A percentile compares a stretch with the other conserved stretches of the same genome.
Evolutionary conservation across 305 asterid species (phyloP).

Genomic region (Solanum hybrid): DNA sequence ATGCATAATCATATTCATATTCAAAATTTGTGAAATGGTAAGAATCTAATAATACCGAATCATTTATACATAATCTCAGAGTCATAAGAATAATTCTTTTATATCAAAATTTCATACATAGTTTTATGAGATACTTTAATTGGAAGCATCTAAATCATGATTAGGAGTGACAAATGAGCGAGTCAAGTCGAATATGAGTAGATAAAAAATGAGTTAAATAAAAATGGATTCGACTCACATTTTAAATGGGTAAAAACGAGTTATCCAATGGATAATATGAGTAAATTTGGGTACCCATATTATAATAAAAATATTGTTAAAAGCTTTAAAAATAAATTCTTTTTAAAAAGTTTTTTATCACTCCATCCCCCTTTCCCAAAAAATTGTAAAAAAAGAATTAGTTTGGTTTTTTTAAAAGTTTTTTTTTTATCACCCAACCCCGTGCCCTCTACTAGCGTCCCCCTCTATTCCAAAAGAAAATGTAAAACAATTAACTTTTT

Average conservation of each 20-base stretch:
- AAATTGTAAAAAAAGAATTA: background rate
- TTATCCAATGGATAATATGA: background rate
- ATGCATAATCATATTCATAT: background rate
- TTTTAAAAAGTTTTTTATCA: background rate
- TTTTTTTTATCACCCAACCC: background rate
- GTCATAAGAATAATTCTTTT: background rate
- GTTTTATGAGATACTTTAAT: background rate
- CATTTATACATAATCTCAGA: background rate
- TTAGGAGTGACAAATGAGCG: background rate
- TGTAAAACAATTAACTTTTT: background rate
- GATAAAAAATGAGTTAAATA: too few species aligned
- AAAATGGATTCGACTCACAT: background rate
- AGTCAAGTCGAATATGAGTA: background rate
- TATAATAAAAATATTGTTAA: too few species aligned
- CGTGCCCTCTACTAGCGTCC: background rate
- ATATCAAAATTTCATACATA: too few species aligned
- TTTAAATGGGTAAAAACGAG: background rate
- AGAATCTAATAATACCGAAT: background rate
- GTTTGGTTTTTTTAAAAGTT: background rate
- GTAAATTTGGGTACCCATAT: background rate
- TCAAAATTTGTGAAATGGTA: background rate
- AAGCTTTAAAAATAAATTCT: too few species aligned
- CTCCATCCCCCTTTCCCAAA: background rate
- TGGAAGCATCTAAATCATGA: background rate
- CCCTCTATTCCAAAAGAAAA: background rate